Conservation (phyloP, 2,329 filamentous ascomycete species). For the Hymenoscyphus fructigenus region DNA sequence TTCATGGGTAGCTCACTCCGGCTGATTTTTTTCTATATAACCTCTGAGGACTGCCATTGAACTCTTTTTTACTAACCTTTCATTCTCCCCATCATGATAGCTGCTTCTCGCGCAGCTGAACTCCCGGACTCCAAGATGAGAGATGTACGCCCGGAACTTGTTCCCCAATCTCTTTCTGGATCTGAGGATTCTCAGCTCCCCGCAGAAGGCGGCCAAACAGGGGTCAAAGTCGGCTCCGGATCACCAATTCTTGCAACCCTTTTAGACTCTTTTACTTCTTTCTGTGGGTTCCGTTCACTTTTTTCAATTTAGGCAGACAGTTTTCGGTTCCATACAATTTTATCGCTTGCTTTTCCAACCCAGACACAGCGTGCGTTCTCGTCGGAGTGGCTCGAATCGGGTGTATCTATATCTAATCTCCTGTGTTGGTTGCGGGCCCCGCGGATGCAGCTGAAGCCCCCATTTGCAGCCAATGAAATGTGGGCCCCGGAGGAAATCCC, state of each 20-base stretch:
- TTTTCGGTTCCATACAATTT: not conserved
- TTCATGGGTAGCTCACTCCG: not conserved
- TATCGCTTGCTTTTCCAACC: not conserved
- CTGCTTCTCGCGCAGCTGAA: not conserved
- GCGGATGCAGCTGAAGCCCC: not conserved
- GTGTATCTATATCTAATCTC: not conserved
- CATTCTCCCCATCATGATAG: not conserved
- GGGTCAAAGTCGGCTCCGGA: conserved; percentile 1
- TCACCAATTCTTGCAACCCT: not conserved
- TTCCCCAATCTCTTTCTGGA: not conserved
- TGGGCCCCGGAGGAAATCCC: not conserved
- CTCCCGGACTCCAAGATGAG: not conserved
- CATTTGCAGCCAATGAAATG: not conserved
- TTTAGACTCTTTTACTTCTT: not conserved
- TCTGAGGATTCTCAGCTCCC: conserved; percentile 1
- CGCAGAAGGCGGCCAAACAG: not conserved
- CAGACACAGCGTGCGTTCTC: not conserved
- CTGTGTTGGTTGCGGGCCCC: not conserved
- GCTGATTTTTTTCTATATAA: not conserved
- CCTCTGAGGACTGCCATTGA: not conserved
- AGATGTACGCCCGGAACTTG: not conserved
- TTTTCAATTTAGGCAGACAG: not conserved
- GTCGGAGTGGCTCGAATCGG: not conserved
- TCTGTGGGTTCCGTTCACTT: not conserved
- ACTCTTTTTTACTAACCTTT: not conserved